phyloP scores from a whole-genome alignment of 441 rosid genomes.

The Populus hybrid region DNA sequence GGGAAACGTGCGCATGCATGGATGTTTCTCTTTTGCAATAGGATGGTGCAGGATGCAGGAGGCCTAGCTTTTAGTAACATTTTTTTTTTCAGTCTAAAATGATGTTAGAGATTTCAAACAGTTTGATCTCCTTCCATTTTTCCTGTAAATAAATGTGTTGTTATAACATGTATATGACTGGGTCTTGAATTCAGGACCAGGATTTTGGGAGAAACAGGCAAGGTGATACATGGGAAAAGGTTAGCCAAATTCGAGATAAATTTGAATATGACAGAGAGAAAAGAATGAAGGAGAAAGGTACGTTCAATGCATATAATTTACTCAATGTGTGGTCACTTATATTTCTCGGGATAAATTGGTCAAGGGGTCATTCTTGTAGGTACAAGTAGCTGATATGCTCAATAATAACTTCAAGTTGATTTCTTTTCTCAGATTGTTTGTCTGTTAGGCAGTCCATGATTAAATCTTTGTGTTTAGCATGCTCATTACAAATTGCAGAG shows the following conservation, averaged over 20 bases:
- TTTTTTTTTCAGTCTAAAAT: not conserved
- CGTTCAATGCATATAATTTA: constrained; percentile 6
- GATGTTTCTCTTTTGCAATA: not conserved
- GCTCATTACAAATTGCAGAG: not conserved
- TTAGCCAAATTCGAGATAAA: constrained; percentile 69
- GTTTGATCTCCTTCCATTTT: not conserved
- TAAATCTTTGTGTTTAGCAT: not conserved
- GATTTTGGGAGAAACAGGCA: constrained; percentile 49
- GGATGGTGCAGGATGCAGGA: not conserved
- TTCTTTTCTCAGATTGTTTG: not conserved
- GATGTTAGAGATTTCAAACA: not conserved
- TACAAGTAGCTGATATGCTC: not conserved
- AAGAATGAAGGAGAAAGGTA: constrained; percentile 87
- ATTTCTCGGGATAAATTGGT: not conserved
- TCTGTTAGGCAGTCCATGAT: not conserved
- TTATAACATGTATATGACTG: not conserved
- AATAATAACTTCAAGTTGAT: not conserved
- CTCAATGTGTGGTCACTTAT: not conserved
- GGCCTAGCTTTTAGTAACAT: not conserved
- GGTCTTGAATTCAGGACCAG: constrained; percentile 48
- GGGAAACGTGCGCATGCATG: not conserved
- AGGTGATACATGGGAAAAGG: constrained; percentile 61
- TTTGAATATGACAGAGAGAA: constrained; percentile 85
- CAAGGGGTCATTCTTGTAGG: not conserved
- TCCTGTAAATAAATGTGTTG: not conserved